Conservation (phyloP, 768 basidiomycete species). For the Ramaria rubella region DNA sequence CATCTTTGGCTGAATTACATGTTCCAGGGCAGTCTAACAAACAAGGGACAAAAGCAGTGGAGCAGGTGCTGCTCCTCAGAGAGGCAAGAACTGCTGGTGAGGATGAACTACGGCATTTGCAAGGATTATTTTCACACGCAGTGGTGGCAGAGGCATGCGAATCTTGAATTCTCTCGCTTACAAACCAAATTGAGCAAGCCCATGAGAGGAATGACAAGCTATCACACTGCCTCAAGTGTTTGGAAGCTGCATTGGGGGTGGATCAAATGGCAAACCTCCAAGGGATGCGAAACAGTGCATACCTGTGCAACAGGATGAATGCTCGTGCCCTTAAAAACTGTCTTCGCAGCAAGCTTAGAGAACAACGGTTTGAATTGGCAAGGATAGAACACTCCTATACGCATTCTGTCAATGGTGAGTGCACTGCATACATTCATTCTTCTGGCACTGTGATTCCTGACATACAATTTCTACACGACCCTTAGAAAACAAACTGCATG, state of each 20-base stretch:
- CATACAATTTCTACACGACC: too few species aligned
- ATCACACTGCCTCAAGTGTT: background rate
- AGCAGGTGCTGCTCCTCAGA: background rate
- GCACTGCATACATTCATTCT: background rate
- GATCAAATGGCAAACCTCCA: background rate
- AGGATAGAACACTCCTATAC: background rate
- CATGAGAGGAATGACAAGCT: background rate
- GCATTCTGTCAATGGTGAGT: background rate
- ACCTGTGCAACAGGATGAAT: background rate
- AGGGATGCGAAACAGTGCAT: background rate
- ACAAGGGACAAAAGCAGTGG: background rate
- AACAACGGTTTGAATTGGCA: background rate
- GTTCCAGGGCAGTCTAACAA: background rate
- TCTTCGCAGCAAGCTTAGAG: background rate
- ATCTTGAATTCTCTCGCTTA: background rate
- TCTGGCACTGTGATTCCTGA: background rate
- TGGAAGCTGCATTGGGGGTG: background rate
- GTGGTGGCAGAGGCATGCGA: background rate
- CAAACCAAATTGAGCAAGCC: background rate
- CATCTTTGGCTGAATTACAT: background rate
- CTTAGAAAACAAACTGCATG: background rate
- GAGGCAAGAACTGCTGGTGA: background rate
- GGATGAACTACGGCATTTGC: background rate
- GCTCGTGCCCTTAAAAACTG: background rate
- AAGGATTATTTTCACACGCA: background rate